Evolutionary conservation across 371 early-diverging fungal genomes (phyloP).

Genomic region (Lichtheimia corymbifera): DNA sequence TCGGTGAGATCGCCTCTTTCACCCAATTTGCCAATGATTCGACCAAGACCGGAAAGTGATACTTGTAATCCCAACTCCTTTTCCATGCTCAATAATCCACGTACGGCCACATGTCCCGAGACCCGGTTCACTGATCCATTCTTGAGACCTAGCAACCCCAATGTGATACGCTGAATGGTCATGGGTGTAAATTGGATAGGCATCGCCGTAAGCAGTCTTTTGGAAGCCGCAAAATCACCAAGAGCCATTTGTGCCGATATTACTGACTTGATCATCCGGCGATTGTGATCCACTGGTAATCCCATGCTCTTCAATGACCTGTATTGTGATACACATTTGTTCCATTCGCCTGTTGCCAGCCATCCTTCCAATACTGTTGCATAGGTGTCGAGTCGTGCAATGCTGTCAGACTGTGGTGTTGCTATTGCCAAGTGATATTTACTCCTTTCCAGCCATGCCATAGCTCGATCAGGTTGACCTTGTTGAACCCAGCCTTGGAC

Average conservation of each 20-base stretch:
- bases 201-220: constrained; percentile 3
- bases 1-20: constrained; percentile 28
- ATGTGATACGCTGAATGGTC: constrained; percentile 25
- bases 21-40: constrained; percentile 32
- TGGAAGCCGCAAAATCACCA: constrained; percentile 17
- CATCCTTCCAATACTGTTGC: constrained; percentile 30
- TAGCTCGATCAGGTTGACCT: constrained; percentile 20
- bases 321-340: constrained; percentile 15
- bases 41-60: constrained; percentile 17
- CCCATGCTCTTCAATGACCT: constrained; percentile 3
- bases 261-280: constrained; percentile 31
- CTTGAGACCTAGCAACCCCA: constrained; percentile 16
- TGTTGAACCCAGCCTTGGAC: constrained; percentile 24
- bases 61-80: constrained; percentile 21
- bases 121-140: constrained; percentile 7
- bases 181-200: constrained; percentile 25
- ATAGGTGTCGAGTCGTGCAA: constrained; percentile 24
- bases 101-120: constrained; percentile 5
- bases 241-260: constrained; percentile 19
- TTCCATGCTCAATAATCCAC: constrained; percentile 29
- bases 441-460: constrained; percentile 14
- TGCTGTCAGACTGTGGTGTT: constrained; percentile 3
- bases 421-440: not conserved
- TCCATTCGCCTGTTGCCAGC: constrained; percentile 25
- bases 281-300: constrained; percentile 11